phyloP scores from a whole-genome alignment of 768 basidiomycete species.

The Macrocybe gigantea region DNA sequence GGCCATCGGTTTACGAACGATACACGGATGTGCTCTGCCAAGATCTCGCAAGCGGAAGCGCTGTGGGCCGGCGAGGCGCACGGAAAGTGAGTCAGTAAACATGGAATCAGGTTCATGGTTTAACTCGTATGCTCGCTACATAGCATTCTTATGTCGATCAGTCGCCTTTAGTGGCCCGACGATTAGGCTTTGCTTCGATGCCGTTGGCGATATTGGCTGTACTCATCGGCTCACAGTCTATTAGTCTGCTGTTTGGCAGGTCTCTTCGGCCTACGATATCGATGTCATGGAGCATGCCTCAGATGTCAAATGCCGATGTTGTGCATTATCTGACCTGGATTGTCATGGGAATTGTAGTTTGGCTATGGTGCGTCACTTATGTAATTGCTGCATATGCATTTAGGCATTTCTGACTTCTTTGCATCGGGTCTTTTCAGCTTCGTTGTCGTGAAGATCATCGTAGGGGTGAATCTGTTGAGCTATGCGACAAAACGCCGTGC shows the following conservation, averaged over 20 bases:
- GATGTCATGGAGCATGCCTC: constrained; percentile 32
- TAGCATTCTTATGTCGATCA: constrained; percentile 93
- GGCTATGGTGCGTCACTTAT: constrained; percentile 67
- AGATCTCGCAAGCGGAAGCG: constrained; percentile 79
- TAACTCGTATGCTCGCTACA: constrained; percentile 4
- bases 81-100: constrained; percentile 49
- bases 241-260: constrained; percentile 53
- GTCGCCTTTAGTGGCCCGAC: constrained; percentile 88
- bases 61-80: constrained; percentile 57
- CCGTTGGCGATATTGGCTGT: constrained; percentile 83
- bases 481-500: constrained; percentile 72
- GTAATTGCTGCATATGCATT: constrained; percentile 4
- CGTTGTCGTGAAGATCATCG: constrained; percentile 85
- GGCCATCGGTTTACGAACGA: constrained; percentile 90
- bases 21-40: constrained; percentile 94
- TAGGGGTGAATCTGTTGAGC: constrained; percentile 82
- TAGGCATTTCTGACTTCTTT: not conserved
- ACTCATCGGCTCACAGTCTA: constrained; percentile 69
- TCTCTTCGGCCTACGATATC: constrained; percentile 28
- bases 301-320: constrained; percentile 41
- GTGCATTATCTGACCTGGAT: constrained; percentile 59
- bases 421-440: constrained; percentile 38
- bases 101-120: not conserved
- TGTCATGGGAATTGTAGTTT: constrained; percentile 60
- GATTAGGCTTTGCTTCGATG: constrained; percentile 89